Percentiles rank a stretch among this genome's conserved stretches.
These are phyloP conservation scores for Penicillium oxalicum DNA, from an alignment of 2,329 filamentous ascomycete species.

Conservation along the genomic window DNA sequence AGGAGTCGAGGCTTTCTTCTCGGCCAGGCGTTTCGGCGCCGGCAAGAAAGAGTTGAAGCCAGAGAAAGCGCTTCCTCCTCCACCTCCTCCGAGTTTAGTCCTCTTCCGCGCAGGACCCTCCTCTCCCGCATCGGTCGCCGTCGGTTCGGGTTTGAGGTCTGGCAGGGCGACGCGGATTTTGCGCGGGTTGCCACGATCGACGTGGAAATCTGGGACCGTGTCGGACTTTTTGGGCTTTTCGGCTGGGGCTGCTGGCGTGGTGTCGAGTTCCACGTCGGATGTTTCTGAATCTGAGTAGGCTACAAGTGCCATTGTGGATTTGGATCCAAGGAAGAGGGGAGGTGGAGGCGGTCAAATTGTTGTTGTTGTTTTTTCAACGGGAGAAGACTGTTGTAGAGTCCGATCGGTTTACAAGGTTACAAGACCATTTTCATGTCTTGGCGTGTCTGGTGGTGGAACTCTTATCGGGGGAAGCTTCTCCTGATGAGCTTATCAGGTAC, in stretches of 20 bases:
- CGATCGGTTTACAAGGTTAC: too few relatives aligned
- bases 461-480: too few relatives aligned
- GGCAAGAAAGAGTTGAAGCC: conserved; percentile 85
- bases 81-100: conserved; percentile 54
- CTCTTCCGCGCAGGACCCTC: conserved; percentile 64
- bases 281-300: conserved; percentile 75
- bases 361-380: too few relatives aligned
- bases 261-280: conserved; percentile 55
- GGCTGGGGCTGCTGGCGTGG: conserved; percentile 17
- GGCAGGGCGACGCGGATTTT: conserved; percentile 81
- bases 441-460: too few relatives aligned
- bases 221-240: conserved; percentile 17
- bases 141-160: conserved; percentile 41
- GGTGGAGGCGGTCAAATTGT: background rate
- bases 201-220: conserved; percentile 64
- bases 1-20: conserved; percentile 29
- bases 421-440: too few relatives aligned
- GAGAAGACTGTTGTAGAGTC: too few relatives aligned
- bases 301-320: conserved; percentile 58
- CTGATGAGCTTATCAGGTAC: too few relatives aligned
- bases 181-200: conserved; percentile 72
- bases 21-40: conserved; percentile 60
- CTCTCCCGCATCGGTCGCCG: conserved; percentile 34
- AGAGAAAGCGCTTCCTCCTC: conserved; percentile 61
- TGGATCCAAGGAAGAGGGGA: background rate